These are phyloP conservation scores for Phytopythium mirpurense DNA, from an alignment of 352 stramenopile species.

Conservation along the genomic window DNA sequence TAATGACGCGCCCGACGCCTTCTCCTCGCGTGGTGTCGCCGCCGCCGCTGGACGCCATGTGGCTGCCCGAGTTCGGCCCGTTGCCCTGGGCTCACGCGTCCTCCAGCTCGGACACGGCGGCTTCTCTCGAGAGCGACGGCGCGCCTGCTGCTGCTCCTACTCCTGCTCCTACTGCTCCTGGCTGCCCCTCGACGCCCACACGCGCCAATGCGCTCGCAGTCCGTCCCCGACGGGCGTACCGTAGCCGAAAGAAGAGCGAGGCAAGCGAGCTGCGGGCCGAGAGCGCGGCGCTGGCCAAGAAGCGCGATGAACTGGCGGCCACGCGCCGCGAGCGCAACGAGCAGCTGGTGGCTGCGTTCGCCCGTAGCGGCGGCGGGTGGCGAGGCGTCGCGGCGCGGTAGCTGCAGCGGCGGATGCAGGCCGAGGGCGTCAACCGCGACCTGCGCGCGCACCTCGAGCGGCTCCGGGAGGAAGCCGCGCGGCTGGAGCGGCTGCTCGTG, in stretches of 20 bases:
- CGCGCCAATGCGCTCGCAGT: neutral
- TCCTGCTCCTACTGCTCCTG: too few relatives aligned
- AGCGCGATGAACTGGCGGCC: neutral
- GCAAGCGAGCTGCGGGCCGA: neutral
- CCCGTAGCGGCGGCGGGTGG: neutral
- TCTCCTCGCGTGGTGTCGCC: too few relatives aligned
- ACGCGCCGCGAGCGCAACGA: neutral
- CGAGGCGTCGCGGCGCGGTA: neutral
- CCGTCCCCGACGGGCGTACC: neutral
- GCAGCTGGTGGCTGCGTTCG: neutral
- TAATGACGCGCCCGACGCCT: too few relatives aligned
- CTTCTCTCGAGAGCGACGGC: neutral
- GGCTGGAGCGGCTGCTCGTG: neutral
- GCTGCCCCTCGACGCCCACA: neutral
- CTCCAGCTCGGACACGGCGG: neutral
- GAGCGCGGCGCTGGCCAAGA: neutral
- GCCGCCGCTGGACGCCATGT: neutral
- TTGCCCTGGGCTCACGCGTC: neutral
- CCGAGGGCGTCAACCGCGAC: neutral
- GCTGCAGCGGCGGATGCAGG: neutral
- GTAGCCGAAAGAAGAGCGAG: neutral
- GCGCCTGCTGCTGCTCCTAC: too few relatives aligned
- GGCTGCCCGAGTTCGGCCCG: neutral
- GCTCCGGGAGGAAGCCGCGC: neutral
- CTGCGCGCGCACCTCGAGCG: neutral